Evolutionary conservation across 139 green algal species (phyloP), one percentile per base, ranked within the genome.

Genomic region (Tetraselmis chui): DNA sequence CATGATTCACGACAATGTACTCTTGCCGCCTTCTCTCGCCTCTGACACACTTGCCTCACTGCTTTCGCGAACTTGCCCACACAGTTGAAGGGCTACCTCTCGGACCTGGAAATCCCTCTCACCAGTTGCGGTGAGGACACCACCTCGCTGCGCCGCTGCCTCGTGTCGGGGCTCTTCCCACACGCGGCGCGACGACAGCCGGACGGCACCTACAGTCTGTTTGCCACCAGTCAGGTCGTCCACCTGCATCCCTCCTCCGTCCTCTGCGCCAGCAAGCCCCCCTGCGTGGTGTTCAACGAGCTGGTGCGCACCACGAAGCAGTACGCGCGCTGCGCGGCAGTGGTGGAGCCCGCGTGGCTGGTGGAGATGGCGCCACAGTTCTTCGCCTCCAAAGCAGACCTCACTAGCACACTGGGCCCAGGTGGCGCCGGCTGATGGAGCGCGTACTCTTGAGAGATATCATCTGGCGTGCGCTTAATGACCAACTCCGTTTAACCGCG

Each of bases 201-300:
- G 1, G 91, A 96, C 74, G 91, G 91, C 1, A 91, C 79, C 1
- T 98, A 96, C 85, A 85, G 84, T 58, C 84, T 98, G 31, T 78
- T 97, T 28, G 86, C 88, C 23, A 94, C 90, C 0, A 86, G 90
- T 1, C 92, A 95, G 75, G 31, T 80, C 67, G 90, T 97, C 32
- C 81, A 82, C 59, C 82, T 98, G n/a, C 95, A 98, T 88, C 95
- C 95, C 2, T 94, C 88, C 27, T 93, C 87, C 0, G 92, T 96
- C 32, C 89, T 98, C 28, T 78, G 83, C 58, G 83, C 86, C 28
- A 84, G 83, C 30, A 86, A 88, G 79, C 86, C 91, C 1, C 86
- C 88, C n/a, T 92, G 81, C 81, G 88, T 97, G 0, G 89, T 97
- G 27, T 98, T 97, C 85, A 90, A 88, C 79, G 93, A 97, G 85